Percentiles rank a stretch among this genome's conserved stretches.
Conservation (phyloP, 1,284 basidiomycete genomes). For the Mrakiaceae sp. region DNA sequence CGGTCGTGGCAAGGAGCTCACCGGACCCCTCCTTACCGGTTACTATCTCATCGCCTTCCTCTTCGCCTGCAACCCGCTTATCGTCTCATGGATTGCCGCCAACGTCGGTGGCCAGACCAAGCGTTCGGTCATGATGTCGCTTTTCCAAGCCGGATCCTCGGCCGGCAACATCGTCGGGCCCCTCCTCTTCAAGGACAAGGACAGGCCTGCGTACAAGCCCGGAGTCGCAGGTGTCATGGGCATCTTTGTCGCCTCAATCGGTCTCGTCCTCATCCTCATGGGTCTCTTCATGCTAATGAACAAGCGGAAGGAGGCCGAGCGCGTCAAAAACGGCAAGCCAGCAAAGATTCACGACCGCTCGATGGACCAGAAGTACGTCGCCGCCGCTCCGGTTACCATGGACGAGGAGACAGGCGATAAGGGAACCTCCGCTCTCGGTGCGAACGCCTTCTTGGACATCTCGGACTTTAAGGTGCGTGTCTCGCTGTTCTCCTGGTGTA, state of each 20-base stretch:
- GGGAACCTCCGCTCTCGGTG: background rate
- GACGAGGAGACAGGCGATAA: constrained; percentile 14
- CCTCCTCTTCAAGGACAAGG: constrained; percentile 18
- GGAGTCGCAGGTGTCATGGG: constrained; percentile 29
- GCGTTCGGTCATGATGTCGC: constrained; percentile 29
- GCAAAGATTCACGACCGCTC: constrained; percentile 28
- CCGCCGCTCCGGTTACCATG: constrained; percentile 21
- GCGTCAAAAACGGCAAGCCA: constrained; percentile 29
- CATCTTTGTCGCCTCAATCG: constrained; percentile 28
- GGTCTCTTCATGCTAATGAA: constrained; percentile 25
- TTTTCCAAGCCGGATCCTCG: constrained; percentile 24
- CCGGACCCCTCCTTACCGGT: constrained; percentile 27
- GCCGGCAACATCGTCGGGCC: constrained; percentile 18
- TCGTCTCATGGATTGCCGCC: constrained; percentile 25
- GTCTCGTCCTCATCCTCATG: constrained; percentile 22
- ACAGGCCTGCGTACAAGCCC: constrained; percentile 30
- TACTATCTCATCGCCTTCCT: constrained; percentile 36
- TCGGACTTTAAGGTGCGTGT: constrained; percentile 24
- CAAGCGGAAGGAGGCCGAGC: constrained; percentile 26
- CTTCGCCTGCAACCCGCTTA: constrained; percentile 33
- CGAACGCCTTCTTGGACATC: constrained; percentile 11
- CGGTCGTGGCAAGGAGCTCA: constrained; percentile 19
- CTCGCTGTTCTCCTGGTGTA: too few species aligned
- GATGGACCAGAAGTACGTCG: constrained; percentile 24
- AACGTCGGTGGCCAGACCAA: constrained; percentile 38